Evolutionary conservation across 345 rosid species (phyloP).

Genomic region (Aegle marmelos): DNA sequence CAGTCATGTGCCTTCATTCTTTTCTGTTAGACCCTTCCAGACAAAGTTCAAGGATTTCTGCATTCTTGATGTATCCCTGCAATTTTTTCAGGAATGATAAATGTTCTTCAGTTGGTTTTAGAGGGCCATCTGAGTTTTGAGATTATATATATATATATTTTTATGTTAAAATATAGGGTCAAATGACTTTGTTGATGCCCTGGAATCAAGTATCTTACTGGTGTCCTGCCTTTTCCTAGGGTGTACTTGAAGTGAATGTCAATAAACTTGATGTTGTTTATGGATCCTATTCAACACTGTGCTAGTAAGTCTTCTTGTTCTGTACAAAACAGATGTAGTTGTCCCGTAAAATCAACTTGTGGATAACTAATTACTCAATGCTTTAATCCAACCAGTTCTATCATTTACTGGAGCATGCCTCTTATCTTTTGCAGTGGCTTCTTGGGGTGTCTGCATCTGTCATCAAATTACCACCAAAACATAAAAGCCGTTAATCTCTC

Average conservation of each 20-base stretch:
- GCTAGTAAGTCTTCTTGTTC: neutral
- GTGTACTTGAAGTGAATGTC: neutral
- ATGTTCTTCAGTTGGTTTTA: neutral
- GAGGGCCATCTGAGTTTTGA: neutral
- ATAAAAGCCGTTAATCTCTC: neutral
- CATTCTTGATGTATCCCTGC: neutral
- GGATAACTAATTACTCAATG: neutral
- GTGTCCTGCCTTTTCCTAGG: neutral
- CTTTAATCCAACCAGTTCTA: neutral
- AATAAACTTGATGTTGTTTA: neutral
- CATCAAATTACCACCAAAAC: neutral
- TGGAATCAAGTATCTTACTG: neutral
- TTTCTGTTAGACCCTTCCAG: neutral
- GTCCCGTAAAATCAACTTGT: neutral
- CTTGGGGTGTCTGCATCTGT: neutral
- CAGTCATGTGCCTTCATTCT: neutral
- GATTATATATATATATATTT: no score
- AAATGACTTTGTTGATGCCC: neutral
- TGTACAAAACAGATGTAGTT: neutral
- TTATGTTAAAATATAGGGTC: neutral
- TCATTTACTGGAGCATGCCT: neutral
- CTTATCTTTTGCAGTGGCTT: conserved; percentile 19
- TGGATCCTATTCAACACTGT: neutral
- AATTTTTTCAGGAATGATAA: neutral
- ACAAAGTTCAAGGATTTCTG: neutral